Conservation (phyloP, 495 filamentous ascomycete genomes). For the Xylaria venustula region DNA sequence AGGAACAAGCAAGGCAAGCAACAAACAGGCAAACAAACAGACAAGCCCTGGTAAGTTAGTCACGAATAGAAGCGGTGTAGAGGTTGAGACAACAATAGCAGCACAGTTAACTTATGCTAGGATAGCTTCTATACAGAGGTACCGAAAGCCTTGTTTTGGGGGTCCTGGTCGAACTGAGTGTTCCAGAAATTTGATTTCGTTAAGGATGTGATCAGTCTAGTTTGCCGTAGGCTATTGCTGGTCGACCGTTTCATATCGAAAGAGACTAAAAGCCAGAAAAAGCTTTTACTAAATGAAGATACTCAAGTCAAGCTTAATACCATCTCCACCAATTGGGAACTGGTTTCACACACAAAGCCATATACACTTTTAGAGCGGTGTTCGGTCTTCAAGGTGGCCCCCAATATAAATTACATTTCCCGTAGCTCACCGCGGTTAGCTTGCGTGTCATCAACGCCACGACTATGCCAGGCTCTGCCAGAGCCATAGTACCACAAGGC, state of each 20-base stretch:
- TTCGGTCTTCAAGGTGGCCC: neutral
- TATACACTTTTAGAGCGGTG: neutral
- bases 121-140: too few relatives aligned
- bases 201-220: too few relatives aligned
- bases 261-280: neutral
- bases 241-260: neutral
- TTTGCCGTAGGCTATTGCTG: neutral
- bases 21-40: neutral
- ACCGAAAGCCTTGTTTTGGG: too few relatives aligned
- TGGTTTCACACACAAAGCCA: neutral
- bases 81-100: neutral
- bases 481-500: neutral
- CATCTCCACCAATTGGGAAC: too few relatives aligned
- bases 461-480: neutral
- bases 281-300: neutral
- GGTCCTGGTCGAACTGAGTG: too few relatives aligned
- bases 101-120: too few relatives aligned
- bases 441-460: slow-evolving; percentile 1
- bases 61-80: neutral
- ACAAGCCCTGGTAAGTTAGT: neutral
- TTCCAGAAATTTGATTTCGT: too few relatives aligned
- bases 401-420: neutral
- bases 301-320: neutral
- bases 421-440: neutral
- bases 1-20: too few relatives aligned